phyloP scores from a whole-genome alignment of 2,329 filamentous ascomycete genomes.

The Trichoderma asperellum region DNA sequence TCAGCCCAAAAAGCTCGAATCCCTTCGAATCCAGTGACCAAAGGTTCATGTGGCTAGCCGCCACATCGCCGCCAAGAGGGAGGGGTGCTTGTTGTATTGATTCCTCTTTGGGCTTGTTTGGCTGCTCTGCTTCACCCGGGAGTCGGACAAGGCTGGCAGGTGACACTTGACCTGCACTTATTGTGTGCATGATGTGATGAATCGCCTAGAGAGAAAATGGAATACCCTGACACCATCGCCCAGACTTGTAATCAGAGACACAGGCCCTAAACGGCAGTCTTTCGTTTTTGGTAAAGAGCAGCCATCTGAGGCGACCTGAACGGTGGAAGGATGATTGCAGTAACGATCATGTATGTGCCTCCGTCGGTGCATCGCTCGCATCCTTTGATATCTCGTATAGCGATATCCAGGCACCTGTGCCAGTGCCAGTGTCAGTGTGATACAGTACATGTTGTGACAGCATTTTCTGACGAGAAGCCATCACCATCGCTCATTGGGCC shows the following conservation, averaged over 20 bases:
- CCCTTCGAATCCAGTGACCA: constrained; percentile 35
- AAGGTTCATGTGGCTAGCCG: constrained; percentile 36
- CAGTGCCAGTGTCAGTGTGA: neutral
- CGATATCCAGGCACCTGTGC: neutral
- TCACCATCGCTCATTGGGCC: constrained; percentile 9
- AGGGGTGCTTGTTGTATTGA: constrained; percentile 20
- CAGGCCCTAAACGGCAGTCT: neutral
- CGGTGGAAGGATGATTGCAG: neutral
- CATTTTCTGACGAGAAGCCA: constrained; percentile 12
- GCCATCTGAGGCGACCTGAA: neutral
- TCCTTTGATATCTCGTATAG: neutral
- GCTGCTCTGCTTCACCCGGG: neutral
- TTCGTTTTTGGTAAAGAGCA: neutral
- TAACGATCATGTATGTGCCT: neutral
- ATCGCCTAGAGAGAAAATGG: neutral
- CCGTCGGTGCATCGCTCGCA: neutral
- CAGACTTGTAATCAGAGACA: neutral
- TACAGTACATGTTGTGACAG: neutral
- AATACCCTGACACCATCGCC: neutral
- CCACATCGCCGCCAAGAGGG: constrained; percentile 24
- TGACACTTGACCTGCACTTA: neutral
- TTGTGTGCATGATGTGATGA: neutral
- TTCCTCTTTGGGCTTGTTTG: constrained; percentile 14
- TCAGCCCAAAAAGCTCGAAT: constrained; percentile 2
- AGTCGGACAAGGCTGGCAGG: constrained; percentile 10